phyloP scores from a whole-genome alignment of 2,329 filamentous ascomycete species.

The Stagonosporopsis cucurbitacearum region DNA sequence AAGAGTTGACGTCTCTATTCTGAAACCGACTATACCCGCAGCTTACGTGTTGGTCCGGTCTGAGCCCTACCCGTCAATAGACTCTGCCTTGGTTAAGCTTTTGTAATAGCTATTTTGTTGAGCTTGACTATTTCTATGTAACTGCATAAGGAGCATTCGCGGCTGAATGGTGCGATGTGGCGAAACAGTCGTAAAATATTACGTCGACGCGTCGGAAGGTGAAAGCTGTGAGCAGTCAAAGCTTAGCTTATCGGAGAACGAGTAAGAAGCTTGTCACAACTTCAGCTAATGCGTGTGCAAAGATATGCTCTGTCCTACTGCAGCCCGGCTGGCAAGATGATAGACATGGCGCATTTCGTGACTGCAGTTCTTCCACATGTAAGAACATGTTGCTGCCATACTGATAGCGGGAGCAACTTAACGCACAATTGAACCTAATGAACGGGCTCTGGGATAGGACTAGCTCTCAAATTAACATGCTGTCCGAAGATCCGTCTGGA shows the following conservation, averaged over 20 bases:
- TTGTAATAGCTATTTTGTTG: background rate
- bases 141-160: slow-evolving; percentile 1
- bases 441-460: background rate
- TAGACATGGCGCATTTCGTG: background rate
- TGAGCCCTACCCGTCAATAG: slow-evolving; percentile 1
- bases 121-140: background rate
- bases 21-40: slow-evolving; percentile 18
- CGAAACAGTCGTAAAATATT: background rate
- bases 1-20: slow-evolving; percentile 4
- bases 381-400: background rate
- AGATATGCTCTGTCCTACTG: background rate
- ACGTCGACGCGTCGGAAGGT: background rate
- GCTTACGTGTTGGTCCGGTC: slow-evolving; percentile 14
- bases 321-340: background rate
- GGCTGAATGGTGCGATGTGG: slow-evolving; percentile 10
- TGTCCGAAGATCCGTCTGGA: background rate
- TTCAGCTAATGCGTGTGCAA: background rate
- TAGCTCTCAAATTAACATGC: background rate
- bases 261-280: background rate
- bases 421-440: background rate
- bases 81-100: background rate
- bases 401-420: background rate
- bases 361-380: background rate
- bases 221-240: background rate
- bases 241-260: background rate